Percentiles rank a stretch among this genome's conserved stretches.
phyloP scores from a whole-genome alignment of 1,284 basidiomycete genomes.

The Lignosus rhinocerotis region DNA sequence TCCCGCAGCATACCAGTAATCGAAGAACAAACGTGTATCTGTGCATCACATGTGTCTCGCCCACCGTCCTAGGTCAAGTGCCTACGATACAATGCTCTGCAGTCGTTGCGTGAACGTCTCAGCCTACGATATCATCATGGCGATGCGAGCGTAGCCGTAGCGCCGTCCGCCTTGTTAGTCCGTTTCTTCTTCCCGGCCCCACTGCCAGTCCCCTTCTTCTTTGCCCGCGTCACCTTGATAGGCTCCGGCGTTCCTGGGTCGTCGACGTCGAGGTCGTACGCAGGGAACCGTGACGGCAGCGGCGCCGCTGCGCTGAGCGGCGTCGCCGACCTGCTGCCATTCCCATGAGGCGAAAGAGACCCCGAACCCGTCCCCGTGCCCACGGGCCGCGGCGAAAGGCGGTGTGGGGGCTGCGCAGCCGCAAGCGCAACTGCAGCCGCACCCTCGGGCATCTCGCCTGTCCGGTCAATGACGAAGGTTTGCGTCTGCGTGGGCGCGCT shows the following conservation, averaged over 20 bases:
- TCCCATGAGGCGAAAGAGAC: constrained; percentile 21
- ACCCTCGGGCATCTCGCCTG: constrained; percentile 84
- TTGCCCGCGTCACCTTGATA: constrained; percentile 71
- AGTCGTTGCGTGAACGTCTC: no score
- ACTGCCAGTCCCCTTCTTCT: constrained; percentile 58
- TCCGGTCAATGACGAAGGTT: constrained; percentile 67
- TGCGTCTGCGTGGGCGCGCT: constrained; percentile 26
- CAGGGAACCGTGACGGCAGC: constrained; percentile 52
- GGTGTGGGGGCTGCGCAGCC: constrained; percentile 16
- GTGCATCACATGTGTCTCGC: constrained; percentile 3
- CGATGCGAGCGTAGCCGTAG: background rate
- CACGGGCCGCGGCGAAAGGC: background rate
- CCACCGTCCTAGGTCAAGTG: no score
- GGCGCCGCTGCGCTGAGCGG: constrained; percentile 18
- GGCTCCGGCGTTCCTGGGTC: constrained; percentile 64
- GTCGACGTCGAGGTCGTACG: constrained; percentile 52
- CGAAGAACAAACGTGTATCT: constrained; percentile 19
- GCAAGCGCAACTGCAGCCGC: constrained; percentile 31
- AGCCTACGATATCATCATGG: background rate
- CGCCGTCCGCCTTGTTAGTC: constrained; percentile 33
- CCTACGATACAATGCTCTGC: no score
- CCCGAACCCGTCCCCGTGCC: constrained; percentile 11
- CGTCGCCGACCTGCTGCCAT: constrained; percentile 15
- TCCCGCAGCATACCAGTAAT: constrained; percentile 28
- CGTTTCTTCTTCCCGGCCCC: constrained; percentile 67